Evolutionary conservation across 352 stramenopile genomes (phyloP).

Genomic region (Globisporangium lucens): DNA sequence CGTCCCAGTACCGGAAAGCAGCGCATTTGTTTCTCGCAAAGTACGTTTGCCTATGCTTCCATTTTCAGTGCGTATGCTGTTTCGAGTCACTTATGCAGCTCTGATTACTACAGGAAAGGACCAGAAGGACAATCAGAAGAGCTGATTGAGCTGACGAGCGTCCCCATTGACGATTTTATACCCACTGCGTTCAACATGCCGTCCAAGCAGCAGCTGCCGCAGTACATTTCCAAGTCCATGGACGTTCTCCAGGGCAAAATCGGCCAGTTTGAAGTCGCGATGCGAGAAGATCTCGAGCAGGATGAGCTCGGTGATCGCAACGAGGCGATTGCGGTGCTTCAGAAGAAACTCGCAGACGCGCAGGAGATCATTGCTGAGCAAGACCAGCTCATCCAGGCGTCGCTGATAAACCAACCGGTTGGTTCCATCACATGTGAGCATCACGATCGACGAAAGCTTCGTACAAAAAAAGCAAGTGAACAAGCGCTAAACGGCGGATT

Average conservation of each 20-base stretch:
- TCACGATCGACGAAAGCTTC: not conserved
- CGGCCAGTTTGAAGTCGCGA: slow-evolving; percentile 51
- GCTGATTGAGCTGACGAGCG: slow-evolving; percentile 41
- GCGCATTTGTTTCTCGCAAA: slow-evolving; percentile 70
- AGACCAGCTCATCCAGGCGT: slow-evolving; percentile 69
- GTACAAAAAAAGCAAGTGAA: not conserved
- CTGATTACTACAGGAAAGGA: slow-evolving; percentile 30
- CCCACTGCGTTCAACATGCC: slow-evolving; percentile 63
- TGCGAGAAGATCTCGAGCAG: slow-evolving; percentile 50
- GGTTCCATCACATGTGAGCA: not conserved
- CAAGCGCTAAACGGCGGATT: not conserved
- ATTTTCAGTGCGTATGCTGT: not conserved
- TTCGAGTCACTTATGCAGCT: not conserved
- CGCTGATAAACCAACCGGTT: slow-evolving; percentile 24
- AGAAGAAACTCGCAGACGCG: slow-evolving; percentile 60
- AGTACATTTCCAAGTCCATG: slow-evolving; percentile 53
- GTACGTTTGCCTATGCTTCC: slow-evolving; percentile 26
- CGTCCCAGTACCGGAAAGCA: slow-evolving; percentile 68
- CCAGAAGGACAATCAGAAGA: slow-evolving; percentile 40
- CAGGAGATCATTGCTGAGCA: slow-evolving; percentile 64
- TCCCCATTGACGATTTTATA: slow-evolving; percentile 64
- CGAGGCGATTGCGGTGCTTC: slow-evolving; percentile 36
- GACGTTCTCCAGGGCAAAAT: slow-evolving; percentile 44
- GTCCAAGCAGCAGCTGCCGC: slow-evolving; percentile 51
- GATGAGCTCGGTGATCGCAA: slow-evolving; percentile 15